Conservation (phyloP, 805 yeast genomes). For the Candida adriatica region DNA sequence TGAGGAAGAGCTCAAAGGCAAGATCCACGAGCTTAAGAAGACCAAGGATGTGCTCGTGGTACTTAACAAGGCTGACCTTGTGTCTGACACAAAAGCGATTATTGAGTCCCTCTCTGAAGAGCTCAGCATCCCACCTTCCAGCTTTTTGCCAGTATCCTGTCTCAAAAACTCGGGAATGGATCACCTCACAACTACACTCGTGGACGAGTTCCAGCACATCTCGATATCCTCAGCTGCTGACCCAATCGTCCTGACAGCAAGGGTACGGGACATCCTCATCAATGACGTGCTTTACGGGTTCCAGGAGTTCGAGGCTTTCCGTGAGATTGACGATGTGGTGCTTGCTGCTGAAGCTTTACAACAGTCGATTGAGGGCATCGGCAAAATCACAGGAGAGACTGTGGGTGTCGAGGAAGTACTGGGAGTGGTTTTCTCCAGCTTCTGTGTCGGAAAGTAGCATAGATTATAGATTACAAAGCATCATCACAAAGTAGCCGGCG, state of each 20-base stretch:
- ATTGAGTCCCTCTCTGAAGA: constrained; percentile 19
- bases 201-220: constrained; percentile 38
- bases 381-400: constrained; percentile 84
- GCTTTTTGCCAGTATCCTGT: constrained; percentile 53
- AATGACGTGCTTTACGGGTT: constrained; percentile 75
- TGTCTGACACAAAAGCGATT: constrained; percentile 18
- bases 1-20: constrained; percentile 32
- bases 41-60: constrained; percentile 35
- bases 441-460: constrained; percentile 82
- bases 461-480: not conserved
- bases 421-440: constrained; percentile 85
- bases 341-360: constrained; percentile 72
- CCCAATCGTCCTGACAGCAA: constrained; percentile 65
- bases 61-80: constrained; percentile 56
- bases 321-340: constrained; percentile 59
- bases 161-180: constrained; percentile 47
- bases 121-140: constrained; percentile 16
- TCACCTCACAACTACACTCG: constrained; percentile 35
- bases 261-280: constrained; percentile 69
- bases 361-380: constrained; percentile 77
- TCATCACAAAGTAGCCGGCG: too few relatives aligned
- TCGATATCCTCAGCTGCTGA: constrained; percentile 46
- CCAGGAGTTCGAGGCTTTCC: constrained; percentile 48
- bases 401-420: constrained; percentile 86
- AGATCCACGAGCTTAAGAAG: constrained; percentile 27